Evolutionary conservation across 768 basidiomycete species (phyloP).

Genomic region (Lentinula boryana): DNA sequence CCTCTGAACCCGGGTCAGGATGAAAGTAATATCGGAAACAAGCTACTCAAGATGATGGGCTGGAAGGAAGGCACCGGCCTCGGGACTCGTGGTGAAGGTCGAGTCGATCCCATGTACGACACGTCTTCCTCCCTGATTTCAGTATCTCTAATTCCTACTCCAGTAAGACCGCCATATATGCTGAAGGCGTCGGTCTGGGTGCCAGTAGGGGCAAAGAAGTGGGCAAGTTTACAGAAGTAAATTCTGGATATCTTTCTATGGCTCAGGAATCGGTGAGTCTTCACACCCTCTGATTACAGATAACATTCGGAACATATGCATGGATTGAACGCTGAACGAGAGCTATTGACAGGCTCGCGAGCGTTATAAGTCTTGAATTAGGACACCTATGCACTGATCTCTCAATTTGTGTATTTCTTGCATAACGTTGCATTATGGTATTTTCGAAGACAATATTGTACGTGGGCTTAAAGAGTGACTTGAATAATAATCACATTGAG

Average conservation of each 20-base stretch:
- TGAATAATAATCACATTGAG: neutral
- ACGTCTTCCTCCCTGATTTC: constrained; percentile 6
- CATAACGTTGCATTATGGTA: neutral
- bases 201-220: constrained; percentile 86
- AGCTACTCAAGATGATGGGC: constrained; percentile 95
- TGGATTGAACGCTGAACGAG: constrained; percentile 3
- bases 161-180: constrained; percentile 82
- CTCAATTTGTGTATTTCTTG: neutral
- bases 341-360: constrained; percentile 24
- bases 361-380: constrained; percentile 16
- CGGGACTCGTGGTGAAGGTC: constrained; percentile 75
- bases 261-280: constrained; percentile 61
- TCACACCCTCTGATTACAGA: neutral
- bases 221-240: constrained; percentile 63
- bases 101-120: constrained; percentile 81
- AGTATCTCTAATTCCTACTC: neutral
- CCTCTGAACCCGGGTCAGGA: constrained; percentile 72
- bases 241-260: constrained; percentile 66
- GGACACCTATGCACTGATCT: too few relatives aligned
- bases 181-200: constrained; percentile 85
- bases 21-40: constrained; percentile 84
- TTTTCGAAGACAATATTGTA: too few relatives aligned
- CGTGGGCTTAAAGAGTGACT: neutral
- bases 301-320: neutral
- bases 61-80: constrained; percentile 91